Conservation (phyloP, 768 basidiomycete species). For the Lactifluus subvellereus region DNA sequence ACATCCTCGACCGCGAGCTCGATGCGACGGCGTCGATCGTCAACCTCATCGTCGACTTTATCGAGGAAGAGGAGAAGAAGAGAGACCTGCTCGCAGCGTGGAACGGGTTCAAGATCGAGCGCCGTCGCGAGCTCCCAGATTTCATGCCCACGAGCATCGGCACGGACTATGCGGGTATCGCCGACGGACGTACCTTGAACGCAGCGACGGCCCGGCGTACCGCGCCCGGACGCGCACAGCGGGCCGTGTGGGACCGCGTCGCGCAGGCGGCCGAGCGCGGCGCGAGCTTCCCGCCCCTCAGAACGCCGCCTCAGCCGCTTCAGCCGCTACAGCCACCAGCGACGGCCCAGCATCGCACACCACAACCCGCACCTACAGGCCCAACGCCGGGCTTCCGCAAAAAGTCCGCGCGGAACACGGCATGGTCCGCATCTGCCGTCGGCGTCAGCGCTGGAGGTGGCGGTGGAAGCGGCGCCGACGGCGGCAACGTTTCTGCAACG, state of each 20-base stretch:
- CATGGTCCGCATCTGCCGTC: conserved; percentile 28
- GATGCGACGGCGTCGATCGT: conserved; percentile 74
- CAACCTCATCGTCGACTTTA: conserved; percentile 64
- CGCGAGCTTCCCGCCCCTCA: conserved; percentile 29
- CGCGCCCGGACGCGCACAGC: conserved; percentile 45
- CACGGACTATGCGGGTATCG: conserved; percentile 69
- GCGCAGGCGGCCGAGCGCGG: conserved; percentile 65
- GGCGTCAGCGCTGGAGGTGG: conserved; percentile 24
- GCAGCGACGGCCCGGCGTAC: conserved; percentile 64
- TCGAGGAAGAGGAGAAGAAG: conserved; percentile 85
- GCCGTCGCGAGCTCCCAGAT: conserved; percentile 82
- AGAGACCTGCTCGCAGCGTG: conserved; percentile 66
- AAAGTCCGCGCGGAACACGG: conserved; percentile 20
- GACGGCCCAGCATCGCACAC: conserved; percentile 32
- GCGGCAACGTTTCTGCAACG: neutral
- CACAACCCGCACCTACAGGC: conserved; percentile 18
- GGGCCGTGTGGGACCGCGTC: conserved; percentile 81
- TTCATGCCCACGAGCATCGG: conserved; percentile 54
- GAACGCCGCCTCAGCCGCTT: neutral
- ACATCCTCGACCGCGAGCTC: conserved; percentile 56
- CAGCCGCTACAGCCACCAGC: conserved; percentile 21
- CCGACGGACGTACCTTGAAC: conserved; percentile 77
- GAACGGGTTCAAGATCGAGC: conserved; percentile 84
- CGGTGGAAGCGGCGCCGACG: conserved; percentile 18
- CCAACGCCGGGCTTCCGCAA: conserved; percentile 35